These are phyloP conservation scores for Naganishia antarctica DNA, from an alignment of 768 basidiomycete genomes.

Conservation along the genomic window DNA sequence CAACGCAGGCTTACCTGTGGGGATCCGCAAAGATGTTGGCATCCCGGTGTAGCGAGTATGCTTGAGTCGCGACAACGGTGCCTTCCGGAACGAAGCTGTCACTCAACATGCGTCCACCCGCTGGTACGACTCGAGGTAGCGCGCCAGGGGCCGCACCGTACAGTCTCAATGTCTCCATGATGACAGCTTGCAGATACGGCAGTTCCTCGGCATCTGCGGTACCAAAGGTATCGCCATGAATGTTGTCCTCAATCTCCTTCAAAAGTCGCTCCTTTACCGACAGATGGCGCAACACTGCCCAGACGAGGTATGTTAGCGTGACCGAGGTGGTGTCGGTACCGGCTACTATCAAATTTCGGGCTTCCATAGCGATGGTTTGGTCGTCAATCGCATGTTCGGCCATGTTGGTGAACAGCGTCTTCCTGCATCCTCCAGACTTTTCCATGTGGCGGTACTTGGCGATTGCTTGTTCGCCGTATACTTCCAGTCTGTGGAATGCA, in stretches of 20 bases:
- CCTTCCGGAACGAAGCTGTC: constrained; percentile 1
- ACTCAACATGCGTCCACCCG: constrained; percentile 1
- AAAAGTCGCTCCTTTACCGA: neutral
- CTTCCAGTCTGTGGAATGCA: neutral
- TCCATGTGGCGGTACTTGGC: constrained; percentile 8
- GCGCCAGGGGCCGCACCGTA: constrained; percentile 8
- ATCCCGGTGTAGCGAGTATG: constrained; percentile 8
- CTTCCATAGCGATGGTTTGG: constrained; percentile 3
- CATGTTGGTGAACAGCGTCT: constrained; percentile 13
- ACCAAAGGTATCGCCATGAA: neutral
- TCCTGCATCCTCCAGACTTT: constrained; percentile 6
- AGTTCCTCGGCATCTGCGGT: constrained; percentile 1
- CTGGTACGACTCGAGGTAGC: neutral
- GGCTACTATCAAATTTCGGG: constrained; percentile 2
- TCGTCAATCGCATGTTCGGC: constrained; percentile 9
- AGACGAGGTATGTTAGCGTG: constrained; percentile 14
- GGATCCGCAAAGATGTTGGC: constrained; percentile 7
- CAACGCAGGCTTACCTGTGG: neutral
- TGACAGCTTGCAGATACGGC: constrained; percentile 8
- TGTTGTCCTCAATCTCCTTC: neutral
- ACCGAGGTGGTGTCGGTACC: constrained; percentile 10
- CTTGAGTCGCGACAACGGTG: constrained; percentile 5
- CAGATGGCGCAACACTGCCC: constrained; percentile 4
- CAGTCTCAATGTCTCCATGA: constrained; percentile 6
- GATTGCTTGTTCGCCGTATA: neutral